Conservation (phyloP, 2,329 filamentous ascomycete genomes). For the Achaetomium macrosporum region DNA sequence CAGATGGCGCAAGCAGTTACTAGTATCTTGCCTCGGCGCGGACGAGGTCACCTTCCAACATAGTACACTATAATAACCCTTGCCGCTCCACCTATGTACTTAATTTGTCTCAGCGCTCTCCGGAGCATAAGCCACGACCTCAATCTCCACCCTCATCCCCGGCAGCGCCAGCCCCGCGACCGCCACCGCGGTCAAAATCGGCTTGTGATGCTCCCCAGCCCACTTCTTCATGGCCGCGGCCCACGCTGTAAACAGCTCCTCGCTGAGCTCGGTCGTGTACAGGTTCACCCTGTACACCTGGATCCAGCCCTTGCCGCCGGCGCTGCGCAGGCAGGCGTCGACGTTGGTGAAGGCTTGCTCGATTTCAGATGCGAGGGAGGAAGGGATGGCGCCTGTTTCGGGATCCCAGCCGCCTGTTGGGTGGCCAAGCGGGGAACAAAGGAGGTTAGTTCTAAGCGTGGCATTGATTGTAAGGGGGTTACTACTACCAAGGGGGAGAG, state of each 20-base stretch:
- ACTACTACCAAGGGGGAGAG: background rate
- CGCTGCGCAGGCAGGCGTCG: slow-evolving; percentile 40
- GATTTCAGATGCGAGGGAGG: slow-evolving; percentile 33
- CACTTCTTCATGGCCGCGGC: slow-evolving; percentile 43
- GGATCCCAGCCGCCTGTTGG: background rate
- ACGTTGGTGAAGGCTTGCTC: slow-evolving; percentile 49
- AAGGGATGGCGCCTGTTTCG: slow-evolving; percentile 15
- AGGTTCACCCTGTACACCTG: slow-evolving; percentile 34
- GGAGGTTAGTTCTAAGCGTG: no score
- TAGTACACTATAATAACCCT: no score
- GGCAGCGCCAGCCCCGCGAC: slow-evolving; percentile 42
- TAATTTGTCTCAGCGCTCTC: slow-evolving; percentile 24
- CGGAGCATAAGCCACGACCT: slow-evolving; percentile 44
- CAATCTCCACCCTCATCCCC: slow-evolving; percentile 54
- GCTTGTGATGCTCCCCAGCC: slow-evolving; percentile 44
- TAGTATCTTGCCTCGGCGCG: no score
- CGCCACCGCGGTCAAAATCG: slow-evolving; percentile 49
- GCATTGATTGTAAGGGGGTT: background rate
- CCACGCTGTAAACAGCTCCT: slow-evolving; percentile 38
- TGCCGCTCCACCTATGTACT: no score
- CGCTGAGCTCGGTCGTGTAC: slow-evolving; percentile 36
- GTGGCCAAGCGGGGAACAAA: no score
- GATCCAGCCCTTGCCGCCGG: slow-evolving; percentile 35
- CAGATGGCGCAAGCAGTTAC: no score
- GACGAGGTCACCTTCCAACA: no score